phyloP scores from a whole-genome alignment of 2,329 filamentous ascomycete genomes.

The Madurella mycetomatis region DNA sequence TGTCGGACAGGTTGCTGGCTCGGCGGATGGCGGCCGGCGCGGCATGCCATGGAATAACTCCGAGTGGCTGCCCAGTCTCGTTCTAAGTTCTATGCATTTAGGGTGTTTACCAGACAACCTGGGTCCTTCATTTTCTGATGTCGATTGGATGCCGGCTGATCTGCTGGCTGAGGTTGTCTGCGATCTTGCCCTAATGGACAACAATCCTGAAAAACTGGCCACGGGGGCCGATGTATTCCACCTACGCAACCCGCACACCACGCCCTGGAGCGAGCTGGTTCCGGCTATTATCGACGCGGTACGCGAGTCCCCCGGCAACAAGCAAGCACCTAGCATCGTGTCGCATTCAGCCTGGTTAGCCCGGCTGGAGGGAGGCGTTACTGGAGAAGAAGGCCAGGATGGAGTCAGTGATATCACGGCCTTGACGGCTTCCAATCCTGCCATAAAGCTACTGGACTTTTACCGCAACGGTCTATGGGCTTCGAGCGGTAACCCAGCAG shows the following conservation, averaged over 20 bases:
- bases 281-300: not conserved
- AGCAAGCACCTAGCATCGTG: not conserved
- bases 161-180: not conserved
- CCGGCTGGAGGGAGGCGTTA: not conserved
- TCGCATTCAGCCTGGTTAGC: not conserved
- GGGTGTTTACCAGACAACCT: not conserved
- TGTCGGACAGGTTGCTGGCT: not conserved
- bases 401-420: not conserved
- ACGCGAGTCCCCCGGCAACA: too few relatives aligned
- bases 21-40: not conserved
- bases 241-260: not conserved
- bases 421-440: not conserved
- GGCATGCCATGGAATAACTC: not conserved
- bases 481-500: not conserved
- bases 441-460: slow-evolving; percentile 1
- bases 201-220: not conserved
- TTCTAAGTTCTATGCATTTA: not conserved
- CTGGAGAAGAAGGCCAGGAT: not conserved
- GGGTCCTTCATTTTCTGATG: not conserved
- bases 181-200: not conserved
- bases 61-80: slow-evolving; percentile 5
- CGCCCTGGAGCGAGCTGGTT: not conserved
- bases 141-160: not conserved
- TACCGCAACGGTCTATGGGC: not conserved
- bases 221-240: not conserved